phyloP scores from a whole-genome alignment of 768 basidiomycete genomes.

The Amanita exitialis region DNA sequence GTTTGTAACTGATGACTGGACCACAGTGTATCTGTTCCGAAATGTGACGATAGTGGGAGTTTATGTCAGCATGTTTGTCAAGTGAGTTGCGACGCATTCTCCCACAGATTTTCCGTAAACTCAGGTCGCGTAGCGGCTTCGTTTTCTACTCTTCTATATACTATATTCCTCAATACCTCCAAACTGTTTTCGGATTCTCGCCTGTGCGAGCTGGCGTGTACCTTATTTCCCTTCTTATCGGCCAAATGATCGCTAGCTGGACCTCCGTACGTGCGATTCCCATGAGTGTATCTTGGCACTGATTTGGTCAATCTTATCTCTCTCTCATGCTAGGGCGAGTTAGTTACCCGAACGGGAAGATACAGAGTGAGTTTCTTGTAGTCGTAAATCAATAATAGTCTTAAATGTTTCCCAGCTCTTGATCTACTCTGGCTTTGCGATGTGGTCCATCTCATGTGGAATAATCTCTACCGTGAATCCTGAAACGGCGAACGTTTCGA shows the following conservation, averaged over 20 bases:
- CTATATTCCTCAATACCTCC: constrained; percentile 71
- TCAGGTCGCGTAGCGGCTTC: constrained; percentile 42
- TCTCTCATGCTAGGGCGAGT: constrained; percentile 32
- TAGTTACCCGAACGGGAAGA: constrained; percentile 58
- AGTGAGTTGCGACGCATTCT: constrained; percentile 24
- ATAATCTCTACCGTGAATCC: not conserved
- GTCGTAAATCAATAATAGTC: not conserved
- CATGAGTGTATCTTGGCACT: too few species aligned
- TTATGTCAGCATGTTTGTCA: constrained; percentile 61
- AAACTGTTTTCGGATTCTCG: constrained; percentile 54
- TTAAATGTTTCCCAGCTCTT: too few species aligned
- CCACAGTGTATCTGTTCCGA: constrained; percentile 61
- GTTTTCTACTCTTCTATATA: constrained; percentile 56
- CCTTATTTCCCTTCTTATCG: too few species aligned
- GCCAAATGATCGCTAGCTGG: too few species aligned
- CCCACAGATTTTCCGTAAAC: too few species aligned
- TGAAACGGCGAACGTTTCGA: not conserved
- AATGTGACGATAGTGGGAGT: constrained; percentile 56
- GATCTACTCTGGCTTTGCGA: too few species aligned
- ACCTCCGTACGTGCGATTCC: too few species aligned
- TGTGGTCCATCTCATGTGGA: too few species aligned
- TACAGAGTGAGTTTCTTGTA: constrained; percentile 33
- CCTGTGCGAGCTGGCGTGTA: constrained; percentile 51
- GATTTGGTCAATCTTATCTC: too few species aligned
- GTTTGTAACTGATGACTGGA: not conserved